Evolutionary conservation across 148 eudicot genomes (phyloP), one percentile per base, ranked within the genome.

Genomic region (Simmondsia chinensis): DNA sequence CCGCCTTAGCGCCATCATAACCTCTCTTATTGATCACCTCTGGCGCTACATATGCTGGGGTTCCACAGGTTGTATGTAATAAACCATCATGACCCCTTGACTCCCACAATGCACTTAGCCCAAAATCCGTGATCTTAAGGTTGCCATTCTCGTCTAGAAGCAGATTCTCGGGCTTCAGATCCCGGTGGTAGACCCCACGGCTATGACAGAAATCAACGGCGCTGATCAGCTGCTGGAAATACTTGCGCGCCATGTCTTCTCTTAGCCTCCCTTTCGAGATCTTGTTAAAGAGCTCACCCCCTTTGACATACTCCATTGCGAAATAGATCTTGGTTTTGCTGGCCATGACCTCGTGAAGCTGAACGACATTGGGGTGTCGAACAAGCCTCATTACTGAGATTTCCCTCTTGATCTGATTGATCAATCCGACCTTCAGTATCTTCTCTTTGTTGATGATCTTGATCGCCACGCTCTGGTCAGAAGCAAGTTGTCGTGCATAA

Each of bases 191-290:
- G 5, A 81, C 95, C 3, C 89, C 95, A 1, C 83, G 60, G 47
- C 95, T 86, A 55, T 86, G 95, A 37, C 95, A 86, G 57, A 61
- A 86, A 31, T 86, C 95, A n/a, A 86, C 72, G 0, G 95, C 91
- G 2, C 79, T 66, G 8, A 81, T 43, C 11, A 86, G 54, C 45
- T 86, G 91, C 31, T 86, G 95, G 54, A 82, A 81, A 45, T 77
- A 86, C 24, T 63, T 70, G 0, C 91, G 40, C 0, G 91, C 83
- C 17, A 29, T 57, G 12, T 73, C 91, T 43, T 81, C 87, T 21
- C 65, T 68, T 5, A 86, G 61, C 25, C 66, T 60, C 1, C 95
- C 95, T 43, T 73, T 68, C 1, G 87, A 56, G 9, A 86, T 57
- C 71, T 65, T 78, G 33, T 60, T 52, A 49, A 86, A 86, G 7